Evolutionary conservation across 169 alveolate genomes (phyloP), one percentile per base, ranked within the genome.

Genomic region (Eimeria brunetti): DNA sequence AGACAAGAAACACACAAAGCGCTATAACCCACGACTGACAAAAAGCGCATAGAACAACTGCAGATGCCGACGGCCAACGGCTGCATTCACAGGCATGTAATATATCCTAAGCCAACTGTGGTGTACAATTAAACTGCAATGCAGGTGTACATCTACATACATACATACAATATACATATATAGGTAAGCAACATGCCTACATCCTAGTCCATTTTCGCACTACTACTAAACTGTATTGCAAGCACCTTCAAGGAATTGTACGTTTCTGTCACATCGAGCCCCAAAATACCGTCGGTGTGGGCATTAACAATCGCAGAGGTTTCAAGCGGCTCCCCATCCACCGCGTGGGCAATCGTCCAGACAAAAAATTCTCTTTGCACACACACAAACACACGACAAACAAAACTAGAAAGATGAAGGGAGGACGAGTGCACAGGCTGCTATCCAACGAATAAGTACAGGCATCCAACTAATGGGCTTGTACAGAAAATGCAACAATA

Each of bases 201-300:
- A 56, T 56, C 36, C 71, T 62, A 62, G 24, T 30, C n/a, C 49
- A 16, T 18, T 33, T 71, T 2, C 18, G 30, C 8, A 38, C 2
- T 71, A 33, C n/a, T 1, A 71, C 14, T 71, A 18, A 36, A 18
- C n/a, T 12, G 36, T 30, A 38, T 5, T 27, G 33, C 30, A 78
- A 22, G 46, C 67, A 78, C 88, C 62, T 78, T 78, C 44, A 78
- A 22, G 62, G 88, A 44, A 12, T 46, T 49, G 58, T 44, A 44
- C n/a, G 90, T 83, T 33, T 83, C 92, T 30, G 88, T 49, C 24
- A 38, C 92, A 46, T 92, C 96, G 88, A 92, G 60, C 41, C 93
- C 91, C 46, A 92, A 73, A 12, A 92, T 80, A 49, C 96, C 96
- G 30, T 92, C 96, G 46, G 96, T 71, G 88, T 92, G 96, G 56